Conservation (phyloP, 2,329 filamentous ascomycete species). For the Colletotrichum viniferum region DNA sequence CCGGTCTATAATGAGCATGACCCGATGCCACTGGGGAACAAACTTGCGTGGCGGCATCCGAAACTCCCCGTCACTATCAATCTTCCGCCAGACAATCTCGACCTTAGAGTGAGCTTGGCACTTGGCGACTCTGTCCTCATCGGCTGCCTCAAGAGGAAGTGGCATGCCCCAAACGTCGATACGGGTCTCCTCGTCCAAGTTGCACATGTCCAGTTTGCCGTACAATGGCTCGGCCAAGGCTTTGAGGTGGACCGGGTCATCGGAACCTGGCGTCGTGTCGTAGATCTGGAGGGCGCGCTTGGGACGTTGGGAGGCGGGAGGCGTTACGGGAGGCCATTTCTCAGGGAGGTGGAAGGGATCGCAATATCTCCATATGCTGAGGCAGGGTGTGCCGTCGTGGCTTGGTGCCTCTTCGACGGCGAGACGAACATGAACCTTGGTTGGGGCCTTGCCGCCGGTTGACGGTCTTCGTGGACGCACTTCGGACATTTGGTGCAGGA, state of each 20-base stretch:
- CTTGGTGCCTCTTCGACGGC: neutral
- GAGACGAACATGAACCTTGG: neutral
- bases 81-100: neutral
- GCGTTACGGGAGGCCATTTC: neutral
- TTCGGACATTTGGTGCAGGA: neutral
- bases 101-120: neutral
- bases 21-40: neutral
- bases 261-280: neutral
- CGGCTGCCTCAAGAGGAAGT: neutral
- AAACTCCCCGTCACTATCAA: neutral
- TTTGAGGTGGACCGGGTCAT: neutral
- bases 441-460: neutral
- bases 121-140: neutral
- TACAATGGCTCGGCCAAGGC: neutral
- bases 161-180: neutral
- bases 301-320: neutral
- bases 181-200: neutral
- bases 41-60: neutral
- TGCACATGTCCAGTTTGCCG: neutral
- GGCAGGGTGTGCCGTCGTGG: neutral
- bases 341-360: neutral
- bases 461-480: neutral
- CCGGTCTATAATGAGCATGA: neutral
- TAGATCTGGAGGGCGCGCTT: neutral
- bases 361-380: neutral